Percentiles rank a stretch among this genome's conserved stretches.
Evolutionary conservation across 2,329 filamentous ascomycete species (phyloP).

Genomic region (Harringtonia aguacate): DNA sequence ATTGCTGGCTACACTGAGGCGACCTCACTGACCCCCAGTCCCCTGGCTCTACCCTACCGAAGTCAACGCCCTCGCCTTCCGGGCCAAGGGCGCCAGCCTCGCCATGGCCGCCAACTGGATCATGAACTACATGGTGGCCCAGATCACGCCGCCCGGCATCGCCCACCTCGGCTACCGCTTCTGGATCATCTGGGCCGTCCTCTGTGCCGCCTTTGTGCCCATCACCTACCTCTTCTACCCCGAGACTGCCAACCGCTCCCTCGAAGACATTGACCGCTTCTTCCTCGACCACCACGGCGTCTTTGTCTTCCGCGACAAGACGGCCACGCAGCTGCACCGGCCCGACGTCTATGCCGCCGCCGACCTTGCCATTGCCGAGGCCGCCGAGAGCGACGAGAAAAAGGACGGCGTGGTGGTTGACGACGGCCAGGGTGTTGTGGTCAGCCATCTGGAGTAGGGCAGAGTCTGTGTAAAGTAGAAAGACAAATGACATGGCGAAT

Average conservation of each 20-base stretch:
- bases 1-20: too few relatives aligned
- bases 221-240: slow-evolving; percentile 31
- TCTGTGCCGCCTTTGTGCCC: slow-evolving; percentile 43
- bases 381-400: neutral
- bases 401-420: too few relatives aligned
- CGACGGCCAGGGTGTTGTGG: too few relatives aligned
- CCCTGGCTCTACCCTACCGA: slow-evolving; percentile 16
- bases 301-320: neutral
- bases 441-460: too few relatives aligned
- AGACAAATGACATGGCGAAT: too few relatives aligned
- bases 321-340: neutral
- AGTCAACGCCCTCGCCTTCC: slow-evolving; percentile 20
- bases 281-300: slow-evolving; percentile 15
- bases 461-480: too few relatives aligned
- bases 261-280: slow-evolving; percentile 33
- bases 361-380: neutral
- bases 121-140: slow-evolving; percentile 1
- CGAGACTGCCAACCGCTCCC: slow-evolving; percentile 40
- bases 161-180: slow-evolving; percentile 3
- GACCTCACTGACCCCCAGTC: neutral
- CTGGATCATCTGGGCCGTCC: slow-evolving; percentile 18
- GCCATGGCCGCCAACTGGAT: slow-evolving; percentile 3
- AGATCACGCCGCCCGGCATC: slow-evolving; percentile 5
- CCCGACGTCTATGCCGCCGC: neutral
- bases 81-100: neutral